Base-by-base conservation (phyloP, 345 rosid species). In the Garcia nutans region DNA sequence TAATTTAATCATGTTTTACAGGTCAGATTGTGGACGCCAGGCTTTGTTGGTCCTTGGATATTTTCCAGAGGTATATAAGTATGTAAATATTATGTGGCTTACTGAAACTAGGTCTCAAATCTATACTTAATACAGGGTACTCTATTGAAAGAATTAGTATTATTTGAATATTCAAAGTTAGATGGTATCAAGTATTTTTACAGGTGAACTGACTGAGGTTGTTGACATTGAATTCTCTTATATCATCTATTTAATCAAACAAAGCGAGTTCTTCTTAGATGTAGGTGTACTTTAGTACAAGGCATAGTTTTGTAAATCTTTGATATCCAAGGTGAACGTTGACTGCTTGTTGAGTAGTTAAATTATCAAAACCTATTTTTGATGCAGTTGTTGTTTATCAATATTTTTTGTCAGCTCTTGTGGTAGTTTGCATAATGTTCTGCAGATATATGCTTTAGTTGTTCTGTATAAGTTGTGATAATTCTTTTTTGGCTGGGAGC, bases 1-100 rank as follows among this genome's bases (percentile, higher is more conserved):
- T 74, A 55, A 41, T 77, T 78, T 16, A 73, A 58, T 77, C 70
- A 57, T 78, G 68, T 74, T 75, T 72, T 82, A 81, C 89, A 96
- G 99, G 89, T 88, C 97, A 76, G 91, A 93, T 78, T 96, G 97
- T 76, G 98, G 99, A 73, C 94, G 89, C 78, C 91, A 93, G 85
- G 99, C 99, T 82, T 84, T 96, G 82, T 76, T 93, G 82, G 88
- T 88, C 47, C 70, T 96, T 79, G 91, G 90, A 50, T 85, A 76
- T 76, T 96, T 96, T 82, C 96, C 99, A 8, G 96, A 93, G 98
- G 99, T 96, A 88, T 75, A 41, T 28, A 45, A 71, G 61, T 74
- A n/a, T 59, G 57, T 52, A 24, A 16, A 16, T 24, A 31, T 26
- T 7, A 50, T 61, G 9, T 59, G 6, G 16, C 57, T 50, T n/a